A percentile compares a stretch with the other conserved stretches of the same genome.
phyloP scores from a whole-genome alignment of 2,329 filamentous ascomycete genomes.

The Fusarium sp. region DNA sequence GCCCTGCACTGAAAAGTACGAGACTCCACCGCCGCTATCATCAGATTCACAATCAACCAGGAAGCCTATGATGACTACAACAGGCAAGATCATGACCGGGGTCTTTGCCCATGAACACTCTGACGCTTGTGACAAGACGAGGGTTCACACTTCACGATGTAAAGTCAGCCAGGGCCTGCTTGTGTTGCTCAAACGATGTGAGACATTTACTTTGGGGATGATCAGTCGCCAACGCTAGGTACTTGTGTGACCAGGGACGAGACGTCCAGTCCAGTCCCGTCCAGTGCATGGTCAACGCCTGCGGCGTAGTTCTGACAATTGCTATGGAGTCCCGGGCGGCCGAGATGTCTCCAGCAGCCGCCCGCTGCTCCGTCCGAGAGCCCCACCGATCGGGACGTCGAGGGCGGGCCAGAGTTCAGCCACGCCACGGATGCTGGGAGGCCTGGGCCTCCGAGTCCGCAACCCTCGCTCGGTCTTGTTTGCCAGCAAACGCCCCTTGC shows the following conservation, averaged over 20 bases:
- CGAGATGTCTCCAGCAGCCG: constrained; percentile 37
- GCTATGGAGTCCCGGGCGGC: constrained; percentile 38
- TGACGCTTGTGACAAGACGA: background rate
- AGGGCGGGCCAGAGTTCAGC: constrained; percentile 46
- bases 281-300: constrained; percentile 28
- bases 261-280: background rate
- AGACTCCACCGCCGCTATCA: background rate
- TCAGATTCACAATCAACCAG: background rate
- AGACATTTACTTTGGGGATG: constrained; percentile 41
- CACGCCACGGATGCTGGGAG: constrained; percentile 34
- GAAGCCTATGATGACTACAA: background rate
- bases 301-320: constrained; percentile 38
- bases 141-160: background rate
- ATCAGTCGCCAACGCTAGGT: constrained; percentile 28
- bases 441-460: constrained; percentile 38
- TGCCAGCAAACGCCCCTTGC: constrained; percentile 23
- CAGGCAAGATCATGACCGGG: background rate
- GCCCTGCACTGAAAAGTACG: background rate
- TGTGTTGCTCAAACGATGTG: constrained; percentile 30
- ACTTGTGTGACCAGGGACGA: constrained; percentile 23
- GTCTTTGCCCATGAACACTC: background rate
- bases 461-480: constrained; percentile 16
- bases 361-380: constrained; percentile 45
- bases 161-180: constrained; percentile 12
- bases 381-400: constrained; percentile 45